A percentile compares a stretch with the other conserved stretches of the same genome.
Evolutionary conservation across 129 eudicot species (phyloP).

Genomic region (Escallonia herrerae): DNA sequence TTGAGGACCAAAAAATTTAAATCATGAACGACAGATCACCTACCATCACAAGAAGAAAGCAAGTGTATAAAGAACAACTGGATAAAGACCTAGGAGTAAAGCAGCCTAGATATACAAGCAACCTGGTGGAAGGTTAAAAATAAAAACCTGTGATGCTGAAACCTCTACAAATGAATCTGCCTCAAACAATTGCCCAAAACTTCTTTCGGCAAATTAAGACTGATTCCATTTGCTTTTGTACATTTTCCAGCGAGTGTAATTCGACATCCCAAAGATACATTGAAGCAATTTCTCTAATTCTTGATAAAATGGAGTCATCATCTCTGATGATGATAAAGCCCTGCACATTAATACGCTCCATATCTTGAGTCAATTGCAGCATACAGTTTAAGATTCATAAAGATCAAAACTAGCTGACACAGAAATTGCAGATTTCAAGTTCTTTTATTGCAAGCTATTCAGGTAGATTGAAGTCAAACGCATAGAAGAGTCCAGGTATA

Average conservation of each 20-base stretch:
- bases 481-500: too few relatives aligned
- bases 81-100: neutral
- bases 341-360: slow-evolving; percentile 29
- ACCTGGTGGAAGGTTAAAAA: neutral
- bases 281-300: slow-evolving; percentile 55
- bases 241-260: slow-evolving; percentile 50
- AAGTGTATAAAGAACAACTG: too few relatives aligned
- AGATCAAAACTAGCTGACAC: too few relatives aligned
- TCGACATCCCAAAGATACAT: slow-evolving; percentile 77
- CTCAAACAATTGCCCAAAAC: slow-evolving; percentile 65
- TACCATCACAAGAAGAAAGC: too few relatives aligned
- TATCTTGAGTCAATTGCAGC: neutral
- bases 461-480: too few relatives aligned
- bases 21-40: too few relatives aligned
- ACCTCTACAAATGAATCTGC: slow-evolving; percentile 4
- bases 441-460: too few relatives aligned
- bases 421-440: too few relatives aligned
- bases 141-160: slow-evolving; percentile 2
- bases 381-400: too few relatives aligned
- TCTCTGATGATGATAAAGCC: slow-evolving; percentile 70
- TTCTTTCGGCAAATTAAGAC: slow-evolving; percentile 72
- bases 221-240: slow-evolving; percentile 45
- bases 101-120: slow-evolving; percentile 2
- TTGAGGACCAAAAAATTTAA: too few relatives aligned
- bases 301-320: slow-evolving; percentile 47